Evolutionary conservation across 352 stramenopile species (phyloP), one percentile per base, ranked within the genome.

Genomic region (Globisporangium canariense): DNA sequence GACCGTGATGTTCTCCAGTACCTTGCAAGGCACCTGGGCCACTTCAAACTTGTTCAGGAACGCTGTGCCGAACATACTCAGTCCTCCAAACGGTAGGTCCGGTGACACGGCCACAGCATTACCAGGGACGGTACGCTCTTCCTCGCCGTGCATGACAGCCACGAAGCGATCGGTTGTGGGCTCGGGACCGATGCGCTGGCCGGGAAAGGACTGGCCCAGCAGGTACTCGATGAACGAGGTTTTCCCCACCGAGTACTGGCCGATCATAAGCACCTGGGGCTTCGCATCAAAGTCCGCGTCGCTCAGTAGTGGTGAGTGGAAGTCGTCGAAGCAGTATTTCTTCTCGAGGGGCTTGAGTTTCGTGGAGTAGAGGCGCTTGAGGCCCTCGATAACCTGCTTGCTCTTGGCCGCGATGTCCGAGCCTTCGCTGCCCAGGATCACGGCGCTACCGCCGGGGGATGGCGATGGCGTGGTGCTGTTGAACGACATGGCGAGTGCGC

Each of bases 41-140:
- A 88, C 97, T 77, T 99, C 96, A 62, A 99, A 99, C 68, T 98
- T 96, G 85, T 98, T 99, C 25, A 99, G 79, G 69, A 99, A 99
- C 34, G 89, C 89, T n/a, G 97, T 98, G 63, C 97, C 97, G 78
- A 99, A 99, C 80, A 94, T 94, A 68, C 84, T 95, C 50, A 99
- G 70, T 2, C 94, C 94, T 18, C 91, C 81, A 73, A 97, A 99
- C 0, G 96, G 96, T 22, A 98, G 76, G 70, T 99, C 94, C 0
- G 93, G 90, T 38, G 97, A 93, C 47, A 99, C 96, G 22, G 92
- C 95, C 0, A 99, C 83, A 0, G 97, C 97, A 74, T 99, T 99
- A 36, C 97, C 98, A 2, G 98, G 98, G 34, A 99, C 95, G 9
- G 97, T 97, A 4, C 96, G 83, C 75, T 99, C 96, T 63, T 99